Percentiles rank a stretch among this genome's conserved stretches.
Conservation (phyloP, 129 eudicot genomes). For the Flaveria sonorensis region DNA sequence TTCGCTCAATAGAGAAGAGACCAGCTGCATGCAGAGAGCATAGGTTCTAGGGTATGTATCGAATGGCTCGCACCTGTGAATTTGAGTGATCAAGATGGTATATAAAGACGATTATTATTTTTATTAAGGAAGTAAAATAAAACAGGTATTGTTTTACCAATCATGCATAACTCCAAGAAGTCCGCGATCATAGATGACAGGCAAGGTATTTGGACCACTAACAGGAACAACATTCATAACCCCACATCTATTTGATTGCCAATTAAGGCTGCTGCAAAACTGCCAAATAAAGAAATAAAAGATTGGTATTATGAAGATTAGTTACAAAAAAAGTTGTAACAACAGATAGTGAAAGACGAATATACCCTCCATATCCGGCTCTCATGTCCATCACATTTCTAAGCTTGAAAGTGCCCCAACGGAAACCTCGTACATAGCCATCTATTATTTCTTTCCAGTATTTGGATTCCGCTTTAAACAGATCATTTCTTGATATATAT, state of each 20-base stretch:
- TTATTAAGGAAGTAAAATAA: not conserved
- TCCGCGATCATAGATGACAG: conserved; percentile 95
- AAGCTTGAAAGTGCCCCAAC: conserved; percentile 61
- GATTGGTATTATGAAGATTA: not conserved
- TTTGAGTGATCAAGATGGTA: conserved; percentile 12
- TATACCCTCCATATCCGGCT: conserved; percentile 98
- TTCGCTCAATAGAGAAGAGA: conserved; percentile 78
- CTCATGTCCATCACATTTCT: conserved; percentile 96
- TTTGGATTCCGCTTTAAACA: conserved; percentile 79
- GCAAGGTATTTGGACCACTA: conserved; percentile 90
- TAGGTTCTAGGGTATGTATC: conserved; percentile 98
- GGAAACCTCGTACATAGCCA: conserved; percentile 69
- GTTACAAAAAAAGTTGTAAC: not conserved
- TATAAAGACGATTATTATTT: not conserved
- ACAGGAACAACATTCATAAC: conserved; percentile 92
- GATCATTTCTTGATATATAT: conserved; percentile 83
- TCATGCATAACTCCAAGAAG: conserved; percentile 97
- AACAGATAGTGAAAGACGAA: not conserved
- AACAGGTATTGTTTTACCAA: conserved; percentile 49
- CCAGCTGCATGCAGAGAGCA: conserved; percentile 91
- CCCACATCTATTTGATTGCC: conserved; percentile 79
- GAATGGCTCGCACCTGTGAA: conserved; percentile 89
- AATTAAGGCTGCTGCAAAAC: conserved; percentile 94
- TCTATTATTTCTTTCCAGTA: conserved; percentile 91
- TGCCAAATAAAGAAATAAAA: conserved; percentile 32